These are phyloP conservation scores for Kwoniella pini DNA, from an alignment of 768 basidiomycete species.

Conservation along the genomic window DNA sequence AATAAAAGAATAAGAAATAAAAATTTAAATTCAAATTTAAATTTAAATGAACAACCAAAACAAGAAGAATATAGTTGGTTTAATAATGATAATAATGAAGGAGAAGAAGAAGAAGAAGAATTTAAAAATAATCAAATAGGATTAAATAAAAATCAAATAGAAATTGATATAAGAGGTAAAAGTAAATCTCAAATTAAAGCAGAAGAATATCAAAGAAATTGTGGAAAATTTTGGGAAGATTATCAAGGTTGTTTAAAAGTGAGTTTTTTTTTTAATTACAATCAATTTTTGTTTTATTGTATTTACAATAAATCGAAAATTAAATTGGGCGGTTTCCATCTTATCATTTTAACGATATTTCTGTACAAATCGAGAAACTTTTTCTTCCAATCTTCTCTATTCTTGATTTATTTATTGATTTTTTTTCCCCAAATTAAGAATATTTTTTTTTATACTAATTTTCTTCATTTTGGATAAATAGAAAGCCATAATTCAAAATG, in stretches of 20 bases:
- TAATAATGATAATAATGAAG: no score
- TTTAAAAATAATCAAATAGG: neutral
- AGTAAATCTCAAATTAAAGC: slow-evolving; percentile 69
- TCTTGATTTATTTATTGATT: neutral
- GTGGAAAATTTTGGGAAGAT: slow-evolving; percentile 76
- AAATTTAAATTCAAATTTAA: no score
- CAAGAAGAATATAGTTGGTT: no score
- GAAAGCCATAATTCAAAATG: slow-evolving; percentile 74
- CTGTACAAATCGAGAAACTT: no score
- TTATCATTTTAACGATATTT: no score
- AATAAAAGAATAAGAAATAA: no score
- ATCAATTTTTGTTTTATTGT: no score
- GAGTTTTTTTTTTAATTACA: slow-evolving; percentile 39
- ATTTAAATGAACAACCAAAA: no score
- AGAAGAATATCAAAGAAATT: slow-evolving; percentile 80
- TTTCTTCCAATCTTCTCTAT: neutral
- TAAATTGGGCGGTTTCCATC: no score
- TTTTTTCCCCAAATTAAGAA: no score
- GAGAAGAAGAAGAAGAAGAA: neutral
- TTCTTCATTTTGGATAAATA: neutral
- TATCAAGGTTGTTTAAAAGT: slow-evolving; percentile 86
- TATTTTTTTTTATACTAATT: no score
- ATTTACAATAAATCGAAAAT: no score
- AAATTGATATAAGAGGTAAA: slow-evolving; percentile 58
- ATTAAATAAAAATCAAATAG: neutral